phyloP scores from a whole-genome alignment of 192 early-diverging fungal species.

The Coemansia sp. region DNA sequence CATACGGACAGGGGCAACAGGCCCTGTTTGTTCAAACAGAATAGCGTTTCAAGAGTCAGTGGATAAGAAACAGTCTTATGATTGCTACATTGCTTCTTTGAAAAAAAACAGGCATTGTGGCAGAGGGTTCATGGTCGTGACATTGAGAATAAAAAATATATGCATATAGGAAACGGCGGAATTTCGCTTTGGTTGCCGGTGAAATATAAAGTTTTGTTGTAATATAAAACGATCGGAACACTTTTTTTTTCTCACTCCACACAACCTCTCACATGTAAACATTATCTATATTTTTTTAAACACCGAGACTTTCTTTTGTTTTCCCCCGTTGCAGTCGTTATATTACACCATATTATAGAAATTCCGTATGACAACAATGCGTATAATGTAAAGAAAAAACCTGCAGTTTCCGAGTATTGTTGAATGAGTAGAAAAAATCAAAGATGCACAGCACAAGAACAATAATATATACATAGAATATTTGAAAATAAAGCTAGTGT shows the following conservation, averaged over 20 bases:
- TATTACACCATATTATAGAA: neutral
- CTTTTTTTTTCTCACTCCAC: neutral
- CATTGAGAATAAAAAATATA: neutral
- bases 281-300: neutral
- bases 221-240: conserved; percentile 1
- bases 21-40: no score
- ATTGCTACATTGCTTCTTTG: neutral
- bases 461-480: neutral
- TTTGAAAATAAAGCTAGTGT: neutral
- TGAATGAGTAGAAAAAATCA: neutral
- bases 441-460: neutral
- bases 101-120: neutral
- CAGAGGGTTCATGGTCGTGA: conserved; percentile 1
- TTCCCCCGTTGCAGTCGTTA: neutral
- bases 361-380: no score
- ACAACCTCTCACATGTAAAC: no score
- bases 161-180: neutral
- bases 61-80: neutral
- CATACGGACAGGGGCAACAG: no score
- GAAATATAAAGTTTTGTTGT: neutral
- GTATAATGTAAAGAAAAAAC: no score
- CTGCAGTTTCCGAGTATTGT: neutral
- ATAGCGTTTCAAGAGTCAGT: neutral
- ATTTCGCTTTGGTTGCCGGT: no score
- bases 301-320: neutral